Evolutionary conservation across 2,329 filamentous ascomycete species (phyloP).

Genomic region (Lasiodiplodia gonubiensis): DNA sequence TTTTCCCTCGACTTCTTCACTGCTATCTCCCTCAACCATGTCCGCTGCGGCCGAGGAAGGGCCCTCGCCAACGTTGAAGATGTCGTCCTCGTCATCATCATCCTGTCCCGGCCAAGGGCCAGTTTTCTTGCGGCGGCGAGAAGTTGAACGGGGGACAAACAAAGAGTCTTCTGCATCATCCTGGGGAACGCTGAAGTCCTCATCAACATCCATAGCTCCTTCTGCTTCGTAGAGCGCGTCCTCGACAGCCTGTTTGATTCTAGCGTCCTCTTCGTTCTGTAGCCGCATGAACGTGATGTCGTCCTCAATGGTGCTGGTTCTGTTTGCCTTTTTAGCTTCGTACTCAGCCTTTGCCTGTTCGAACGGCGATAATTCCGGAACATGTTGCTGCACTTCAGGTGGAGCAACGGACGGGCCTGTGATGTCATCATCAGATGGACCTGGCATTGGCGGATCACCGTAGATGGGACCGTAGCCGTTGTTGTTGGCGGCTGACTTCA

Average conservation of each 20-base stretch:
- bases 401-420: background rate
- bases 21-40: background rate
- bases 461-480: background rate
- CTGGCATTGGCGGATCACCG: background rate
- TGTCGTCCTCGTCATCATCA: background rate
- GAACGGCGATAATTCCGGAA: background rate
- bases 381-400: background rate
- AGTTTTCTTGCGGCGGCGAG: background rate
- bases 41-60: background rate
- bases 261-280: constrained; percentile 10
- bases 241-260: constrained; percentile 28
- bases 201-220: background rate
- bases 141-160: background rate
- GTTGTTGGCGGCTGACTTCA: background rate
- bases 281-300: constrained; percentile 30
- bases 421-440: background rate
- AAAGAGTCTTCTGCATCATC: background rate
- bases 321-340: background rate
- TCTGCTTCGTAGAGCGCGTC: background rate
- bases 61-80: constrained; percentile 1
- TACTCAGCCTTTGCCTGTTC: background rate
- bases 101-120: background rate
- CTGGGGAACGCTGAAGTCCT: background rate
- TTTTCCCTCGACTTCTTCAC: background rate
- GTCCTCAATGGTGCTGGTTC: background rate